Base-by-base conservation (phyloP, 2,329 filamentous ascomycete species). In the Sporothrix brasiliensis region DNA sequence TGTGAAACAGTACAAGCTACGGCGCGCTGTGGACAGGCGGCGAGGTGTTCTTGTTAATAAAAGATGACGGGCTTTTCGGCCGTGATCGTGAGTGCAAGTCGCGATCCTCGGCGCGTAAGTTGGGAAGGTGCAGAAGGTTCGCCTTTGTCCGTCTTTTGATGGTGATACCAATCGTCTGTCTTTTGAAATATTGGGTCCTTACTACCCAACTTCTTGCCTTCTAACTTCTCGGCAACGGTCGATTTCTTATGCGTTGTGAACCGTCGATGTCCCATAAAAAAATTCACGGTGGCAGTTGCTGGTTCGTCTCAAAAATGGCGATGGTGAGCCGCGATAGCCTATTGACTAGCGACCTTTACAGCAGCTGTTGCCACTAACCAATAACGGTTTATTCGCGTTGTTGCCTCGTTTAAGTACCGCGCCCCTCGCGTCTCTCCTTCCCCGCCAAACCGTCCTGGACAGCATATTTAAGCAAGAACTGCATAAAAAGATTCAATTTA, bases 391-490 rank as follows among this genome's bases (percentile, higher is more conserved):
- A 47, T n/a, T n/a, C 27, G 63, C 19, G 44, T 49, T 50, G 9
- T 21, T 66, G 47, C 63, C 27, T 52, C 47, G 21, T 44, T 53
- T 39, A 66, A 27, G 44, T 13, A 34, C 39, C 41, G 27, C 61
- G 19, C 47, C 47, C 63, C 63, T 53, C 63, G 63, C 63, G 27
- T 66, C 63, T 66, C 47, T 66, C 63, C 47, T 66, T 66, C 63
- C 63, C 63, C 63, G 63, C 63, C 21, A 27, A 14, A 2, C 61
- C 19, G 13, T 63, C 47, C 58, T 24, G 10, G 19, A 50, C 21
- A 65, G 21, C 61, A 34, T 24, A 49, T 34, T 50, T 50, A 21
- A 30, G 44, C 44, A 50, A 34, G 24, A 34, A 49, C 44, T 44
- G 9, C 24, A 50, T 49, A 5, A 5, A 9, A 50, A 27, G 3